Conservation (phyloP, 164 flowering plant species). For the Sextonia rubra region DNA sequence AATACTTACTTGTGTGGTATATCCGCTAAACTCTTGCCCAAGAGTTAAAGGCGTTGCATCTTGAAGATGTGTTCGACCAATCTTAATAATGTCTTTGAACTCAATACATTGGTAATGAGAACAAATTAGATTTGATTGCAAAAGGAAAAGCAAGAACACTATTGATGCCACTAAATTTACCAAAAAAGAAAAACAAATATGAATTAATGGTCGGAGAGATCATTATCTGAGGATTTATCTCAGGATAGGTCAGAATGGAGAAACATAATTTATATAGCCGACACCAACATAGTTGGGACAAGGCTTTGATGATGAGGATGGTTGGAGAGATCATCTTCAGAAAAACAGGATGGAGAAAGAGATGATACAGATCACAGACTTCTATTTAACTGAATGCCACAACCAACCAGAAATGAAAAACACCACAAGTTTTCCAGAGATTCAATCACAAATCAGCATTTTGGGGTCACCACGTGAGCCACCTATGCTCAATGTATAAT, state of each 20-base stretch:
- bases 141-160: background rate
- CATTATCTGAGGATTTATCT: too few species aligned
- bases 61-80: conserved; percentile 98
- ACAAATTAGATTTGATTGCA: background rate
- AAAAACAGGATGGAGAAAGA: background rate
- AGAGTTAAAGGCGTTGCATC: conserved; percentile 99
- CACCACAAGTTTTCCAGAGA: too few species aligned
- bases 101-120: conserved; percentile 52
- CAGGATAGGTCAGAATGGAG: too few species aligned
- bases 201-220: background rate
- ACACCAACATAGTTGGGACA: too few species aligned
- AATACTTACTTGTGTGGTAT: conserved; percentile 74
- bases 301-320: too few species aligned
- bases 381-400: too few species aligned
- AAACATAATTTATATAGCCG: too few species aligned
- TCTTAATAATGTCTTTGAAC: conserved; percentile 89
- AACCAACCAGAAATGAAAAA: too few species aligned
- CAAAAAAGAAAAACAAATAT: background rate
- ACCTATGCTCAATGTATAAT: too few species aligned
- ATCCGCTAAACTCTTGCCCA: conserved; percentile 99
- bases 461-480: too few species aligned
- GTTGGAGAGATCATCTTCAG: too few species aligned
- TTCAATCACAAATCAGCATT: too few species aligned
- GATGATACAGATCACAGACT: background rate
- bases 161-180: background rate